Evolutionary conservation across 2,329 filamentous ascomycete species (phyloP).

Genomic region (Aureobasidium pullulans): DNA sequence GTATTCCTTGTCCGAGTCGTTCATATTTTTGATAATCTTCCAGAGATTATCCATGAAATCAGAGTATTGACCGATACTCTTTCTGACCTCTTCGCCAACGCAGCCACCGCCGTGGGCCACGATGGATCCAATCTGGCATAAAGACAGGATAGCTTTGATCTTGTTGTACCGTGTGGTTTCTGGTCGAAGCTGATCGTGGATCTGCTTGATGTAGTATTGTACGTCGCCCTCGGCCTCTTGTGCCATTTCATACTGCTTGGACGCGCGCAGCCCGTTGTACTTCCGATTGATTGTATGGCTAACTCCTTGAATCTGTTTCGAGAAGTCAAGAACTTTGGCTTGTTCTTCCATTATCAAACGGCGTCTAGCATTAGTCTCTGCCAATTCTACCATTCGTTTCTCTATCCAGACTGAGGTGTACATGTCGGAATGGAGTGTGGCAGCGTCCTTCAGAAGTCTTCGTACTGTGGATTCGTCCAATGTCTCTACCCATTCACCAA

Average conservation of each 20-base stretch:
- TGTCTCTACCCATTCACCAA: neutral
- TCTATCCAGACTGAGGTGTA: neutral
- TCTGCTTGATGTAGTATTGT: neutral
- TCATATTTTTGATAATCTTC: neutral
- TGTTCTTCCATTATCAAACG: neutral
- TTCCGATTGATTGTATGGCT: neutral
- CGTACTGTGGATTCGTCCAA: neutral
- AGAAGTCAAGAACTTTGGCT: neutral
- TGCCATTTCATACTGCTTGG: neutral
- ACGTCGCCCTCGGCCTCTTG: neutral
- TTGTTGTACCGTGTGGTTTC: neutral
- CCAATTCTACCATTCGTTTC: neutral
- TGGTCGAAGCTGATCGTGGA: neutral
- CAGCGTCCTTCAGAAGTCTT: neutral
- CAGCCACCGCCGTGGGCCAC: neutral
- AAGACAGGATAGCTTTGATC: neutral
- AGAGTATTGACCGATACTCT: neutral
- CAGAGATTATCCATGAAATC: neutral
- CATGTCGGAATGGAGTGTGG: neutral
- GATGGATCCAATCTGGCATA: neutral
- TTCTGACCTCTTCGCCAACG: neutral
- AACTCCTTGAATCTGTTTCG: neutral
- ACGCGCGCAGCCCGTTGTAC: neutral
- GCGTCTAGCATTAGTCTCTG: neutral
- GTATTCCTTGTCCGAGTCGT: neutral